These are phyloP conservation scores for Epichloe sp. DNA, from an alignment of 2,329 filamentous ascomycete genomes.

Conservation along the genomic window DNA sequence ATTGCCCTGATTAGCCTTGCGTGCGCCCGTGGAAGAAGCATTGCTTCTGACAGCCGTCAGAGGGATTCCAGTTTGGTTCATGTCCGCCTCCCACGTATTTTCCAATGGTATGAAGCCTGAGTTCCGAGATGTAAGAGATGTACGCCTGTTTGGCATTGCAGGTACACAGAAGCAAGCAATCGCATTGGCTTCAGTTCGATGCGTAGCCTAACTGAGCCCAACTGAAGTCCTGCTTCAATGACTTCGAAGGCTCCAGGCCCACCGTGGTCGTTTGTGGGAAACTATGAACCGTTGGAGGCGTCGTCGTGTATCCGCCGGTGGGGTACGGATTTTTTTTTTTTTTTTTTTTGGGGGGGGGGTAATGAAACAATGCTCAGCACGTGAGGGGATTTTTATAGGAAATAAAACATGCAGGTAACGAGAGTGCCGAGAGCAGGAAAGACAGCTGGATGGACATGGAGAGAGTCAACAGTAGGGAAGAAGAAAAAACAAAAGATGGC, in stretches of 20 bases:
- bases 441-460: neutral
- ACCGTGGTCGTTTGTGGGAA: neutral
- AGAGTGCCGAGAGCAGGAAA: constrained; percentile 2
- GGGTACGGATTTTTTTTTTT: too few relatives aligned
- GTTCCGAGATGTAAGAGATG: constrained; percentile 10
- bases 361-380: neutral
- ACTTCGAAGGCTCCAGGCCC: neutral
- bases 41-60: constrained; percentile 42
- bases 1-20: constrained; percentile 27
- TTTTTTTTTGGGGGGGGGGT: neutral
- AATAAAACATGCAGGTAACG: neutral
- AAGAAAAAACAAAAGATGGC: constrained; percentile 1
- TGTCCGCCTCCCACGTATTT: constrained; percentile 18
- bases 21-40: constrained; percentile 39
- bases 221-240: constrained; percentile 7
- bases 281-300: neutral
- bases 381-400: neutral
- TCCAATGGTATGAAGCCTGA: constrained; percentile 32
- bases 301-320: neutral
- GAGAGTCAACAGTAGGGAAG: neutral
- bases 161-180: neutral
- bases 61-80: constrained; percentile 35
- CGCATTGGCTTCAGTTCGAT: neutral
- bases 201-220: neutral
- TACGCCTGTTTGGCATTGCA: constrained; percentile 9